Evolutionary conservation across 805 yeast genomes (phyloP).

Genomic region (Metschnikowia chrysomelidarum): DNA sequence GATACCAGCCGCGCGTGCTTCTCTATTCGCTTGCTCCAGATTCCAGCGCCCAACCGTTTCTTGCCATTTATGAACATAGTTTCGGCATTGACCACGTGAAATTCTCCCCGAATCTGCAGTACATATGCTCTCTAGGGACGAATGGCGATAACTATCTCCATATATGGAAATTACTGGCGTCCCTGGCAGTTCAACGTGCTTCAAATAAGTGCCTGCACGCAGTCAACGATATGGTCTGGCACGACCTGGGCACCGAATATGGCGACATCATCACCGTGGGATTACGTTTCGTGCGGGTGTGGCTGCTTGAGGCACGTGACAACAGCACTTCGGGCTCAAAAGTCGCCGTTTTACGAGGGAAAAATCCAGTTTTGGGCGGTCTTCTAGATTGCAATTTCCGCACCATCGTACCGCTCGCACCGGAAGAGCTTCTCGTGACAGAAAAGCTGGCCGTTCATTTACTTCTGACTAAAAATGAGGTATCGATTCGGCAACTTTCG

Average conservation of each 20-base stretch:
- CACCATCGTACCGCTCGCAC: conserved; percentile 32
- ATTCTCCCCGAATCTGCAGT: conserved; percentile 58
- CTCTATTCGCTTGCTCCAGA: conserved; percentile 56
- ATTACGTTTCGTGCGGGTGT: conserved; percentile 56
- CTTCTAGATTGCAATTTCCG: conserved; percentile 51
- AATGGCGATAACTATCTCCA: conserved; percentile 66
- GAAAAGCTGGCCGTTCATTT: conserved; percentile 35
- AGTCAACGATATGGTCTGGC: conserved; percentile 58
- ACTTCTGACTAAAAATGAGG: conserved; percentile 19
- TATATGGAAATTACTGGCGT: conserved; percentile 49
- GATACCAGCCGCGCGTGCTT: conserved; percentile 64
- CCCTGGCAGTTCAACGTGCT: conserved; percentile 31
- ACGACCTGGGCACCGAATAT: conserved; percentile 22
- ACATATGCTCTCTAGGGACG: conserved; percentile 61
- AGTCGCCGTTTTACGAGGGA: conserved; percentile 43
- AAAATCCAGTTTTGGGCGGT: conserved; percentile 55
- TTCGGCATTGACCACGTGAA: conserved; percentile 57
- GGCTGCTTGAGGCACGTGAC: conserved; percentile 43
- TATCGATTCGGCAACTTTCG: conserved; percentile 16
- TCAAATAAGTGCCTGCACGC: conserved; percentile 64
- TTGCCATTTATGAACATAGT: conserved; percentile 57
- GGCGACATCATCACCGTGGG: conserved; percentile 55
- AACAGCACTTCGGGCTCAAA: conserved; percentile 6
- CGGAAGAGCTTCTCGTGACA: conserved; percentile 35
- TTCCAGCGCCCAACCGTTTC: conserved; percentile 48